Conservation (phyloP, 2,329 filamentous ascomycete species). For the Fusarium brachygibbosum region DNA sequence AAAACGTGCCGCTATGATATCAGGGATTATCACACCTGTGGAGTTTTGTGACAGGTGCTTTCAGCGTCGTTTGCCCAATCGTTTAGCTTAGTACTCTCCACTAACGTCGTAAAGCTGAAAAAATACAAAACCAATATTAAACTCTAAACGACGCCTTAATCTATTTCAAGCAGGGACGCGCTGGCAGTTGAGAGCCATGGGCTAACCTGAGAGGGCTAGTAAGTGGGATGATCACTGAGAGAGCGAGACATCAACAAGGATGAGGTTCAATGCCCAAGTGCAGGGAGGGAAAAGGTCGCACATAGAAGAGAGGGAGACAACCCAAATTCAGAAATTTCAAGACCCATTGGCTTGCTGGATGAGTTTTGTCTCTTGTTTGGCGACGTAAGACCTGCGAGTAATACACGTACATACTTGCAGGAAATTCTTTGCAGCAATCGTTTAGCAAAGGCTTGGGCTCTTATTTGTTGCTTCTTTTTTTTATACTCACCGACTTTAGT, state of each 20-base stretch:
- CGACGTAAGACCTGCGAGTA: neutral
- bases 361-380: neutral
- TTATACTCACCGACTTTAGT: neutral
- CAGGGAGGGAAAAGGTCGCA: conserved; percentile 3
- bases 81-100: neutral
- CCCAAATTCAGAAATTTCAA: conserved; percentile 10
- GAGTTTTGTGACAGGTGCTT: neutral
- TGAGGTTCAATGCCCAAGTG: conserved; percentile 9
- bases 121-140: conserved; percentile 9
- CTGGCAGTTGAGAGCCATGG: neutral
- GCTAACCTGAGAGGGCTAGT: conserved; percentile 1
- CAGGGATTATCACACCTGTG: conserved; percentile 4
- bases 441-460: neutral
- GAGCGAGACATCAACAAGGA: conserved; percentile 13
- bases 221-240: conserved; percentile 2
- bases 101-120: conserved; percentile 6
- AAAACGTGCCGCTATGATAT: neutral
- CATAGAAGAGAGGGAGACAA: conserved; percentile 4
- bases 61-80: neutral
- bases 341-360: neutral
- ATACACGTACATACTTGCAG: neutral
- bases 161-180: conserved; percentile 7
- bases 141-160: conserved; percentile 13
- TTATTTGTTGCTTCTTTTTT: neutral
- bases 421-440: neutral